These are phyloP conservation scores for Rhypophila decipiens DNA, from an alignment of 495 filamentous ascomycete species.

Conservation along the genomic window DNA sequence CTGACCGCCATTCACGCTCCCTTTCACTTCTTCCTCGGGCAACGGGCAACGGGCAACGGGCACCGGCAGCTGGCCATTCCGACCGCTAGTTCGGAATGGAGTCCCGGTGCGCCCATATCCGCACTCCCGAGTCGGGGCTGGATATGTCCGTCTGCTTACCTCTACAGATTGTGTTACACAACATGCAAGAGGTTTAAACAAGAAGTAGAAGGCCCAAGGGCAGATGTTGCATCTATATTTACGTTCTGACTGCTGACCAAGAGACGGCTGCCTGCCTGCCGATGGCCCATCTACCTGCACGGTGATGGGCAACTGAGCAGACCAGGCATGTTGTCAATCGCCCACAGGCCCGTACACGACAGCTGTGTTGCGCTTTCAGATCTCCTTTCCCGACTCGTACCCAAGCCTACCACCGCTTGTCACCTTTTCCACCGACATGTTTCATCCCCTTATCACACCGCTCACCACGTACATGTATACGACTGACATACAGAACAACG, in stretches of 20 bases:
- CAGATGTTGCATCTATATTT: too few relatives aligned
- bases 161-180: too few relatives aligned
- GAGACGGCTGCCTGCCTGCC: too few relatives aligned
- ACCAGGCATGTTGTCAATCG: too few relatives aligned
- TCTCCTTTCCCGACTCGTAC: conserved; percentile 78
- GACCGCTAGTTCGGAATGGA: neutral
- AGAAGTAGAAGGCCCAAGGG: too few relatives aligned
- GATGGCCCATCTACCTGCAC: too few relatives aligned
- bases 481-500: conserved; percentile 60
- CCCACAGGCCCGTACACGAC: conserved; percentile 70
- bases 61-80: neutral
- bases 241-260: too few relatives aligned
- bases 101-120: neutral
- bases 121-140: neutral
- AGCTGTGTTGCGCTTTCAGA: conserved; percentile 82
- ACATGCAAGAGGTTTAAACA: too few relatives aligned
- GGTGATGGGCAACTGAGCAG: too few relatives aligned
- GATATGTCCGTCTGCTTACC: neutral
- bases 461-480: conserved; percentile 87
- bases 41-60: neutral
- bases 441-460: conserved; percentile 87
- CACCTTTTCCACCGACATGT: conserved; percentile 83
- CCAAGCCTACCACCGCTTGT: conserved; percentile 75
- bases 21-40: neutral
- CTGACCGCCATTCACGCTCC: neutral